Evolutionary conservation across 306 rosid genomes (phyloP), one percentile per base, ranked within the genome.

Genomic region (Casuarina cunninghamiana): DNA sequence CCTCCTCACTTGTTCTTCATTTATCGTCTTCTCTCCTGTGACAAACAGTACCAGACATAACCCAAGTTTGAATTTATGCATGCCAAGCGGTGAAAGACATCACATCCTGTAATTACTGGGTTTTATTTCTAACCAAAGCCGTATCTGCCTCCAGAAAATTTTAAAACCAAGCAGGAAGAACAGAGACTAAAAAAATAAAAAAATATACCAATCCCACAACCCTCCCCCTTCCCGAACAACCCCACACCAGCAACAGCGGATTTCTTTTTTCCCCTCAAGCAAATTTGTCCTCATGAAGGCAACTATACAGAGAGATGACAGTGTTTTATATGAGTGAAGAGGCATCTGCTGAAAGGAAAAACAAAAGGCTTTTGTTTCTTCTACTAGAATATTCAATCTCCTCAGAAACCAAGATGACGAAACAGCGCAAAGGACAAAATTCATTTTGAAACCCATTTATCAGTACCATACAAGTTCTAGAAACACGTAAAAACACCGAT

Each of bases 401-500:
- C 1, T 37, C n/a, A 15, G 15, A 75, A 61, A 26, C 35, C 45
- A 35, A 65, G 32, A 35, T 51, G 32, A 53, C 38, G 39, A 49
- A 39, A 51, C 50, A 42, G 3, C 3, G 42, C 8, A 66, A 0
- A 41, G 49, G 49, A 67, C 12, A 67, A 6, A 67, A 4, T 42
- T 17, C 50, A 67, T 67, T 67, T 67, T 10, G 6, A 41, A 42
- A 50, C 50, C n/a, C 49, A 69, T 44, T 53, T 42, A 55, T 39
- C 15, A 68, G 74, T 32, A 37, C 60, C 42, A 65, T 8, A 17
- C 5, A 21, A 46, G 35, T 70, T 48, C 51, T 45, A 13, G 43
- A 44, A 41, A 38, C 32, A 57, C 39, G 68, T 13, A 66, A 60
- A 70, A 68, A 44, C 79, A 39, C 15, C n/a, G 73, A 45, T 43